phyloP scores from a whole-genome alignment of 2,329 filamentous ascomycete species.

The Alternaria brassicicola region DNA sequence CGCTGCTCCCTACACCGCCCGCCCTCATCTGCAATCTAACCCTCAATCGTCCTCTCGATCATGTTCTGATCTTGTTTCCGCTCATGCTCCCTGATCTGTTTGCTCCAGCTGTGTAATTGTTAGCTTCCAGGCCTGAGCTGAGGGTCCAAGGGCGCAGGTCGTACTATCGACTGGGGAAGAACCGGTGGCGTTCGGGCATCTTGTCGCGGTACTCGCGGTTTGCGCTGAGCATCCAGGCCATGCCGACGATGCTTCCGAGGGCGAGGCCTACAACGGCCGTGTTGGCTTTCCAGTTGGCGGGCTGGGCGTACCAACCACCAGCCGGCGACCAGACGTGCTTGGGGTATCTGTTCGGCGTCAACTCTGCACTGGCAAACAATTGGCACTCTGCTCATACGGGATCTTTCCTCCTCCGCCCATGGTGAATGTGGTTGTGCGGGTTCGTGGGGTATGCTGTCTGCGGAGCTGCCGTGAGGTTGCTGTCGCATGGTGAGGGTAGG shows the following conservation, averaged over 20 bases:
- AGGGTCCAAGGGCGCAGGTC: constrained; percentile 45
- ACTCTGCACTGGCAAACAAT: constrained; percentile 16
- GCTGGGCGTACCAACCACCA: constrained; percentile 97
- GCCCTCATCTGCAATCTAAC: constrained; percentile 2
- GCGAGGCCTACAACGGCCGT: constrained; percentile 76
- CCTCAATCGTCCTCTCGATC: constrained; percentile 21
- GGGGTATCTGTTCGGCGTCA: constrained; percentile 70
- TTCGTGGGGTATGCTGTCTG: constrained; percentile 21
- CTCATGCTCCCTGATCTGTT: constrained; percentile 73
- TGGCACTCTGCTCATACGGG: constrained; percentile 56
- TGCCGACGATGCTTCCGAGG: constrained; percentile 69
- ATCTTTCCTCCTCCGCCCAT: constrained; percentile 71
- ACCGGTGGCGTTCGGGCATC: constrained; percentile 77
- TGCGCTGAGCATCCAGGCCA: constrained; percentile 75
- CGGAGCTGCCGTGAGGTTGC: constrained; percentile 28
- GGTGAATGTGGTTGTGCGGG: constrained; percentile 64
- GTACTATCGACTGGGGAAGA: constrained; percentile 85
- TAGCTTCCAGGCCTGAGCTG: constrained; percentile 26
- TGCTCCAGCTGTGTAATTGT: constrained; percentile 66
- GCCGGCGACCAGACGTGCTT: constrained; percentile 99
- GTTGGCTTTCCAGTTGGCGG: constrained; percentile 93
- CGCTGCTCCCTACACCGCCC: constrained; percentile 9
- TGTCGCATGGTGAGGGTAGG: constrained; percentile 22
- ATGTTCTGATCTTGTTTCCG: constrained; percentile 51
- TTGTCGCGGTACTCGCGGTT: constrained; percentile 73